Percentiles rank a stretch among this genome's conserved stretches.
Conservation (phyloP, 257 asterid genomes). For the Nicotiana otophora region DNA sequence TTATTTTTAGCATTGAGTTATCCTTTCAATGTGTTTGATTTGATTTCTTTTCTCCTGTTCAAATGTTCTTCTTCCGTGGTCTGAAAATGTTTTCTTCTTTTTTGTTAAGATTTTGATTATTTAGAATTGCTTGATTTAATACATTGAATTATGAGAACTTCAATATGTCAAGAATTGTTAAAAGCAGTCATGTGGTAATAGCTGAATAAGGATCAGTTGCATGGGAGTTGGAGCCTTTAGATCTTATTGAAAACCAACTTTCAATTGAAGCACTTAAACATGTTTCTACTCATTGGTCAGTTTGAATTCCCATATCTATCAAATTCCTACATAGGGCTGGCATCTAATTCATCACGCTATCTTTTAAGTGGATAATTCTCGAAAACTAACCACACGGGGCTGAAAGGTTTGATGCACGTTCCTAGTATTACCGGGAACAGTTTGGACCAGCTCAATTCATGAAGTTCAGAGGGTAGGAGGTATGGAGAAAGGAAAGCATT, state of each 20-base stretch:
- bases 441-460: no score
- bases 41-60: not conserved
- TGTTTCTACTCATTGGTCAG: not conserved
- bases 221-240: not conserved
- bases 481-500: no score
- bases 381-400: no score
- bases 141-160: slow-evolving; percentile 1
- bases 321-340: no score
- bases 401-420: no score
- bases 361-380: no score
- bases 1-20: slow-evolving; percentile 7
- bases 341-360: no score
- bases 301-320: not conserved
- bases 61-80: not conserved
- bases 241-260: not conserved
- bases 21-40: not conserved
- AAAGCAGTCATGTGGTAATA: not conserved
- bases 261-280: not conserved
- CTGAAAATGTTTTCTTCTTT: not conserved
- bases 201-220: not conserved
- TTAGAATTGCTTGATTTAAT: not conserved
- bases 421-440: no score
- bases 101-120: not conserved
- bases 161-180: not conserved
- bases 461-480: no score